Percentiles rank a stretch among this genome's conserved stretches.
phyloP scores from a whole-genome alignment of 352 stramenopile species.

The Blastocystis sp. region DNA sequence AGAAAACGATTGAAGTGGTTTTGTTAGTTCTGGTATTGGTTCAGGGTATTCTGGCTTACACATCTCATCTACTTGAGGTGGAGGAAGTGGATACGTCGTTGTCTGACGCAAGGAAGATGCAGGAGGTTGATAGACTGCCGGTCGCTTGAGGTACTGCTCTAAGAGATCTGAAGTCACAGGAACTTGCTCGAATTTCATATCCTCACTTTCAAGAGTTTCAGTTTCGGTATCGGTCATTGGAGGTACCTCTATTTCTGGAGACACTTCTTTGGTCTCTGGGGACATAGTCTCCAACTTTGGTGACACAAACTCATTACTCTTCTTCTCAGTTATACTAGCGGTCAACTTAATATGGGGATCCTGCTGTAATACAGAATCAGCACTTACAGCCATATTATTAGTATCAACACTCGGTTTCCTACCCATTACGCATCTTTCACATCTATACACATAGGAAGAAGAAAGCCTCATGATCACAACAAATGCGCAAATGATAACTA shows the following conservation, averaged over 20 bases:
- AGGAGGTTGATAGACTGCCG: not conserved
- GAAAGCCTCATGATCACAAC: not conserved
- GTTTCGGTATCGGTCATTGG: not conserved
- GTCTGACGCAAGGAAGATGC: not conserved
- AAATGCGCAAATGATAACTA: not conserved
- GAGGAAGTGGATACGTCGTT: not conserved
- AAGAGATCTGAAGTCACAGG: not conserved
- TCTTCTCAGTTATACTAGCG: too few relatives aligned
- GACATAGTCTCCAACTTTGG: too few relatives aligned
- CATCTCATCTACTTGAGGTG: not conserved
- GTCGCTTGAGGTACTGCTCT: not conserved
- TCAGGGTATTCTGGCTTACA: not conserved
- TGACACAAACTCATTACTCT: too few relatives aligned
- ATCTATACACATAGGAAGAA: not conserved
- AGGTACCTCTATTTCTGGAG: not conserved
- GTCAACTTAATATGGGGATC: too few relatives aligned
- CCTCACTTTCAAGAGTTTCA: not conserved
- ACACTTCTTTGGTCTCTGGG: not conserved
- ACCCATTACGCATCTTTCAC: too few relatives aligned
- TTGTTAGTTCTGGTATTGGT: not conserved
- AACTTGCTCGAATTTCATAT: not conserved
- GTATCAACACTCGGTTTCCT: too few relatives aligned
- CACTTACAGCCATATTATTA: too few relatives aligned
- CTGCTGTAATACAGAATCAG: too few relatives aligned
- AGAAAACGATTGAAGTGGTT: not conserved